Percentiles rank a stretch among this genome's conserved stretches.
Evolutionary conservation across 352 stramenopile species (phyloP).

Genomic region (Phytophthora tubulina): DNA sequence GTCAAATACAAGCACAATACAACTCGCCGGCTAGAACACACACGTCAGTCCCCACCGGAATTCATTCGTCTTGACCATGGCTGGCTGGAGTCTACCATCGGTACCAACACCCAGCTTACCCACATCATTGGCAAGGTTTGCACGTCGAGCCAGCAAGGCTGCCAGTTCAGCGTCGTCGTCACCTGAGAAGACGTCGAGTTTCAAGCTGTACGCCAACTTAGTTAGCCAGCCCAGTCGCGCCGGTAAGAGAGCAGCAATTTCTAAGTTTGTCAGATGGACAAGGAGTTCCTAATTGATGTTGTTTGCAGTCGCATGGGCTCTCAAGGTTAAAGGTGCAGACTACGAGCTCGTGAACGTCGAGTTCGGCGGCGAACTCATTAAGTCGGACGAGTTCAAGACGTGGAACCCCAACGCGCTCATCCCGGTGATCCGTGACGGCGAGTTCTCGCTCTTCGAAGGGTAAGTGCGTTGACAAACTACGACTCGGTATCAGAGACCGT

Average conservation of each 20-base stretch:
- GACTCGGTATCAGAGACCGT: not conserved
- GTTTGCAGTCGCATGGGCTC: constrained; percentile 39
- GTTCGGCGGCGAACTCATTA: constrained; percentile 30
- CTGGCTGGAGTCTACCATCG: constrained; percentile 39
- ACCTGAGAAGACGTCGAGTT: constrained; percentile 31
- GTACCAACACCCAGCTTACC: constrained; percentile 20
- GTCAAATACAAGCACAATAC: constrained; percentile 32
- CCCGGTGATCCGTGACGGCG: constrained; percentile 61
- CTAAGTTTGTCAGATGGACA: not conserved
- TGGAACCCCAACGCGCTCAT: constrained; percentile 66
- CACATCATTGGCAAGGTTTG: constrained; percentile 35
- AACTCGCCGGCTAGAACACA: constrained; percentile 16
- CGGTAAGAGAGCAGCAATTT: constrained; percentile 19
- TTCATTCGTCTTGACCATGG: constrained; percentile 22
- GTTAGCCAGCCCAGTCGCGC: constrained; percentile 56
- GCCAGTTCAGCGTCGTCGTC: constrained; percentile 27
- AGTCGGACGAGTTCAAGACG: constrained; percentile 57
- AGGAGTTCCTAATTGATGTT: not conserved
- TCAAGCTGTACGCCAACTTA: constrained; percentile 59
- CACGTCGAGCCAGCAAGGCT: constrained; percentile 35
- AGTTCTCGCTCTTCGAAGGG: constrained; percentile 67
- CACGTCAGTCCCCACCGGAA: constrained; percentile 16
- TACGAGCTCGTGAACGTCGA: constrained; percentile 56
- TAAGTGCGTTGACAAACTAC: constrained; percentile 3
- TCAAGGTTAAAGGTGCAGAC: constrained; percentile 55